These are phyloP conservation scores for Geotrichum restrictum DNA, from an alignment of 1,139 yeast genomes.

Conservation along the genomic window DNA sequence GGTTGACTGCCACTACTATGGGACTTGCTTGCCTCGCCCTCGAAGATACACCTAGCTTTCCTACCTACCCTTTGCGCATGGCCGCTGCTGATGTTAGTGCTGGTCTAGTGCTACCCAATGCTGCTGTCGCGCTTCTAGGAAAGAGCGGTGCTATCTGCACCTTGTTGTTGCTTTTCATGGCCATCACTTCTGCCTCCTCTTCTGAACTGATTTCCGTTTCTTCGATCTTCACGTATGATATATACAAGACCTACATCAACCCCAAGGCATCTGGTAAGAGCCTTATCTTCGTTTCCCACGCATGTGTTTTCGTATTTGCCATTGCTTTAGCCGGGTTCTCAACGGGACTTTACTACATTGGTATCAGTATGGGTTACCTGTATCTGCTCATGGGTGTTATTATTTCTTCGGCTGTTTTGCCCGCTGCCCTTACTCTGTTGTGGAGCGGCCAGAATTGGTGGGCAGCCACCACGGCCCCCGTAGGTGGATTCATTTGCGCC, in stretches of 20 bases:
- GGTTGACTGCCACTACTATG: conserved; percentile 74
- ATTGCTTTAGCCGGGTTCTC: conserved; percentile 76
- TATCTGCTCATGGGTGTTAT: conserved; percentile 80
- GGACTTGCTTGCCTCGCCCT: conserved; percentile 76
- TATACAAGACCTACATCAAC: conserved; percentile 73
- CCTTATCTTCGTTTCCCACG: conserved; percentile 64
- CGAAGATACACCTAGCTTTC: conserved; percentile 65
- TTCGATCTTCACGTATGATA: conserved; percentile 77
- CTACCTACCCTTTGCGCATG: conserved; percentile 66
- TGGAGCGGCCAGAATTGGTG: conserved; percentile 59
- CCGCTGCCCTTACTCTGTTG: conserved; percentile 66
- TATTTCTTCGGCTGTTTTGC: conserved; percentile 80
- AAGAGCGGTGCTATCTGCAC: conserved; percentile 83
- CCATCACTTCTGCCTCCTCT: conserved; percentile 55
- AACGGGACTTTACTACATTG: conserved; percentile 75
- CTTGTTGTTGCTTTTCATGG: conserved; percentile 74
- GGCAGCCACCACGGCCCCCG: conserved; percentile 46
- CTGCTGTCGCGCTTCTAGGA: conserved; percentile 80
- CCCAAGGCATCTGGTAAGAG: conserved; percentile 72
- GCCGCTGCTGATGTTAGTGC: conserved; percentile 66
- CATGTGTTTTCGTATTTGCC: conserved; percentile 60
- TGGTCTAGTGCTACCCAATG: conserved; percentile 80
- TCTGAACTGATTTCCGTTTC: conserved; percentile 87
- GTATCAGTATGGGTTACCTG: conserved; percentile 78
- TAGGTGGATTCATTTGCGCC: conserved; percentile 47